Percentiles rank a stretch among this genome's conserved stretches.
phyloP scores from a whole-genome alignment of 768 basidiomycete species.

The Nidularia pulvinata region DNA sequence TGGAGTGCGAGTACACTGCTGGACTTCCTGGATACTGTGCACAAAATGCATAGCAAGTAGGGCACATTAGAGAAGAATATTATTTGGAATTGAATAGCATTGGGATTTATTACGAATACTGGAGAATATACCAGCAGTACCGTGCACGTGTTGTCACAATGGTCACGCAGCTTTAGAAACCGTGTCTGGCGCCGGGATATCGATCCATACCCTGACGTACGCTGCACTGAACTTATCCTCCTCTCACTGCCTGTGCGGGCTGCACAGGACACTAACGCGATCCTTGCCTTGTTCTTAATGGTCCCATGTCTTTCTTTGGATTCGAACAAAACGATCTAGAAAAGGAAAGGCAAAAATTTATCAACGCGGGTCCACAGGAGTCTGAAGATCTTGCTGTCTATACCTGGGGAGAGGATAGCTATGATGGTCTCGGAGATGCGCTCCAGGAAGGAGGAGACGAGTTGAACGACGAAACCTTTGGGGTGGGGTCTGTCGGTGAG shows the following conservation, averaged over 20 bases:
- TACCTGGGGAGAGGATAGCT: slow-evolving; percentile 90
- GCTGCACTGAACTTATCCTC: too few species aligned
- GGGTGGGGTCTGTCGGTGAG: slow-evolving; percentile 74
- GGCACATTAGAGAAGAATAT: background rate
- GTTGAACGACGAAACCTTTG: slow-evolving; percentile 97
- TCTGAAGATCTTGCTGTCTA: slow-evolving; percentile 88
- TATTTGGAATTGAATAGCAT: background rate
- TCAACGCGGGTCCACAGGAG: slow-evolving; percentile 47
- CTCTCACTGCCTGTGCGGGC: background rate
- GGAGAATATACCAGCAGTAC: background rate
- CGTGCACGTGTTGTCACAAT: background rate
- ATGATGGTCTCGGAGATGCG: slow-evolving; percentile 87
- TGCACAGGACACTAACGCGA: slow-evolving; percentile 6
- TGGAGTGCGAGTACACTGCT: slow-evolving; percentile 95
- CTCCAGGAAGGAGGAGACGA: slow-evolving; percentile 92
- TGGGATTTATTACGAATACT: background rate
- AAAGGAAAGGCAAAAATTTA: slow-evolving; percentile 58
- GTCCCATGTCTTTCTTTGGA: slow-evolving; percentile 82
- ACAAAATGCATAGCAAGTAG: slow-evolving; percentile 24
- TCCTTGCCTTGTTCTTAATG: slow-evolving; percentile 24
- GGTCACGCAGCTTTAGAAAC: background rate
- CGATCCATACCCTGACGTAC: background rate
- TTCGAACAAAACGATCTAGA: slow-evolving; percentile 65
- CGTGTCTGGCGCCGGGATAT: background rate
- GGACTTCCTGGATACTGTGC: slow-evolving; percentile 83